Conservation (phyloP, 2,329 filamentous ascomycete species). For the Microsporum ferrugineum region DNA sequence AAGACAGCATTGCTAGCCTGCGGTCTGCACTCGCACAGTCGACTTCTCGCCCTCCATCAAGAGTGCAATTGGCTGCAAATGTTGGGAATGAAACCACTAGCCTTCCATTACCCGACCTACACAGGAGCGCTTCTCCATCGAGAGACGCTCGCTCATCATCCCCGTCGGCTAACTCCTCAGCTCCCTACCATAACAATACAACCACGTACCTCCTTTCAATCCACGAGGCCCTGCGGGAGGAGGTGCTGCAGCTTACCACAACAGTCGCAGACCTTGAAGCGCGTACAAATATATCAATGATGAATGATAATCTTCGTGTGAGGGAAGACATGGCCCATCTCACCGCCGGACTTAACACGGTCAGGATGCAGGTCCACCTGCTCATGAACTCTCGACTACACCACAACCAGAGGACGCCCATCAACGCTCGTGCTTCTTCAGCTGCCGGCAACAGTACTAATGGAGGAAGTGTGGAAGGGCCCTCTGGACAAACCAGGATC, state of each 20-base stretch:
- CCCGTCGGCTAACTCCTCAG: slow-evolving; percentile 22
- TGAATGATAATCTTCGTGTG: slow-evolving; percentile 51
- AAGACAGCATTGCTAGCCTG: slow-evolving; percentile 35
- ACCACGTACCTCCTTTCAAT: slow-evolving; percentile 50
- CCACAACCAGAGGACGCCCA: slow-evolving; percentile 23
- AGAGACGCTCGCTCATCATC: slow-evolving; percentile 12
- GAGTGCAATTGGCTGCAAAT: slow-evolving; percentile 12
- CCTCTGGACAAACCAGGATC: slow-evolving; percentile 18
- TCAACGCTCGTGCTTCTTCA: slow-evolving; percentile 5
- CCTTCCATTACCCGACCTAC: slow-evolving; percentile 13
- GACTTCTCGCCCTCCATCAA: slow-evolving; percentile 16
- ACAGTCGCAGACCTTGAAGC: slow-evolving; percentile 50
- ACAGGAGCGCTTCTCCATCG: slow-evolving; percentile 13
- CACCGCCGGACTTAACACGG: slow-evolving; percentile 47
- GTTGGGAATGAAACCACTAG: neutral
- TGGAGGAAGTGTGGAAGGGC: slow-evolving; percentile 7
- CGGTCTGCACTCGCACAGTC: slow-evolving; percentile 28
- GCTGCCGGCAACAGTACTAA: slow-evolving; percentile 11
- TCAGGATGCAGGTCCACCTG: slow-evolving; percentile 53
- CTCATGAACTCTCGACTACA: slow-evolving; percentile 48
- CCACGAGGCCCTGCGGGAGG: slow-evolving; percentile 50
- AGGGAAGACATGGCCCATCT: slow-evolving; percentile 53
- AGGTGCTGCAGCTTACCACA: slow-evolving; percentile 44
- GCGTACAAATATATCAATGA: slow-evolving; percentile 49
- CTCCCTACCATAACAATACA: slow-evolving; percentile 19